Base-by-base conservation (phyloP, 2,329 filamentous ascomycete species). In the Sarocladiaceae sp. region DNA sequence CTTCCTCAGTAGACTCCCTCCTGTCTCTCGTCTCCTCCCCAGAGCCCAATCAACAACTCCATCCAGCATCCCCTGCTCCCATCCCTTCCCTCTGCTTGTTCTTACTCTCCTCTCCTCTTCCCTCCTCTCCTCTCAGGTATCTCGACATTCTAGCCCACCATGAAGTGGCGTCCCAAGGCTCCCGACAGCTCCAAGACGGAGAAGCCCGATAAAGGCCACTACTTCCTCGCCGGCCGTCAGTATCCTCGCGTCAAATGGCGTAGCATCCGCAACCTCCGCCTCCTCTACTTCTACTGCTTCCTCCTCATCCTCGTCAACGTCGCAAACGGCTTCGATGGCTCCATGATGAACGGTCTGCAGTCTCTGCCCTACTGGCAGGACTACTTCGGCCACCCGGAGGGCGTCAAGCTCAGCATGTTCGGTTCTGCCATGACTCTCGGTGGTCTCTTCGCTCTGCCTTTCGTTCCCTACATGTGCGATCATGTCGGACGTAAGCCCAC, bases 321-420 rank as follows among this genome's bases (percentile, higher is more conserved):
- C 1, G 56, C 58, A 23, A 59, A 59, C 44, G 64, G 64, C 35
- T 67, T 62, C 33, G 64, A 66, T 33, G 60, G 61, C 6, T 61
- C 61, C 11, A 46, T 64, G 41, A 64, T 66, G 59, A 66, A 67
- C 47, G 62, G 64, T 9, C 57, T 70, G 3, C 66, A 43, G 29
- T 43, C 40, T 21, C 29, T 43, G 40, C 40, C 50, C 1, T 51
- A 60, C 45, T 67, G 65, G 64, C 55, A 58, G 43, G 43, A 48
- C 6, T 66, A 66, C 49, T 63, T 67, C 24, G 52, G 53, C 21
- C 51, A 56, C 18, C 59, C 58, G 3, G 24, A 42, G 6, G 55
- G 54, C 13, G 48, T 54, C 26, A 40, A 53, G 4, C 51, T 61
- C 23, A 59, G 59, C 33, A 48, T 57, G 6, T 48, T 61, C 23